Evolutionary conservation across 31 red algal genomes (phyloP), one percentile per base, ranked within the genome.

Genomic region (Endocladia muricata): DNA sequence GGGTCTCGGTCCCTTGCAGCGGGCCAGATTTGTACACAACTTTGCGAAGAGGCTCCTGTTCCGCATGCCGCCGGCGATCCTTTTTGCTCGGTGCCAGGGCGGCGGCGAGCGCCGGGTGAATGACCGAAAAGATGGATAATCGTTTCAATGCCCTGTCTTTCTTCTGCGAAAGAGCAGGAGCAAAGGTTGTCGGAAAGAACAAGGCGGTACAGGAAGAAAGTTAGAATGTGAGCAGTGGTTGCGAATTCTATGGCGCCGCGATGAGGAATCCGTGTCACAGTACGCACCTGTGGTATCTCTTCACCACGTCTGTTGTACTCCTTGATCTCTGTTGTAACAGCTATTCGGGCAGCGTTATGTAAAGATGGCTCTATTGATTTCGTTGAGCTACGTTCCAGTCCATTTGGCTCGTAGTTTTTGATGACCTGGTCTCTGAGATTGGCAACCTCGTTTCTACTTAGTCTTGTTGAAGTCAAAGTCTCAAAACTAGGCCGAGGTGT

Each of bases 1-100:
- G 73, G 49, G 63, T 31, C 70, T 87, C 83, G 55, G 83, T 87
- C 17, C 83, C 83, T 36, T 57, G 55, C 64, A 87, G 44, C 2
- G 83, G 83, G 7, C 44, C 38, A 21, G 73, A 78, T 40, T 44
- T 65, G 52, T 87, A 87, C 22, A 70, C 64, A 28, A 87, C 55
- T 3, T 70, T 66, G 1, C 31, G 41, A 25, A 87, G 64, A 15
- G 73, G 80, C 33, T 73, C 68, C 19, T 44, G 31, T 35, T 30
- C 7, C 48, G 40, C 34, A 41, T 25, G 30, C 7, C 49, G 39
- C 26, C 40, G 28, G n/a, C 52, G 28, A 73, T 49, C 17, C 32
- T 37, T 48, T 4, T 43, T 37, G 35, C 22, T n/a, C 22, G 34
- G 3, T 4, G 40, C 32, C 39, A 83, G 23, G 31, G 80, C 80